Base-by-base conservation (phyloP, 345 rosid species). In the Gossypium sturtianum region DNA sequence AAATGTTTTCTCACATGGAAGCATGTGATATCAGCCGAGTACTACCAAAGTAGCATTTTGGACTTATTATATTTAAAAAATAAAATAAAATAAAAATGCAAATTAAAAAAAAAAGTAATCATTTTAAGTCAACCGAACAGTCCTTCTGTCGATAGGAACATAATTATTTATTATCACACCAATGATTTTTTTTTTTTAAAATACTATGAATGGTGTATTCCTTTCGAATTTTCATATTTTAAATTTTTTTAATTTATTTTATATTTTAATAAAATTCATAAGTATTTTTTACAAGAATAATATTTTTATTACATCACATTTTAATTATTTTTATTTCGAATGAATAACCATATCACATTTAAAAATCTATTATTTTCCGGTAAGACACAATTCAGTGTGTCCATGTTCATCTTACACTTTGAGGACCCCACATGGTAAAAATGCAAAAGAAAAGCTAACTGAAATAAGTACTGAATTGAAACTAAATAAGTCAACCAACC, bases 31-130 rank as follows among this genome's bases (percentile, higher is more conserved):
- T 73, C 58, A 15, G 68, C 74, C 74, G 44, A 79, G 81, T 76
- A 73, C 53, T 66, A 74, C 80, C 83, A 85, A 84, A 86, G 80
- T 84, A 82, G 85, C 83, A 77, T 52, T 85, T 88, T 90, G 89
- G 90, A 87, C 86, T 54, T 54, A 52, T 71, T 83, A 70, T 74
- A 80, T 80, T 15, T 75, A 84, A 53, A 53, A 53, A 54, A 54
- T 9, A 54, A 54, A 54, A 54, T 17, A 54, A 54, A 54, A 45
- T 3, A 29, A 29, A 3, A 27, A 45, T 1, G 23, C 58, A 20
- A 54, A n/a, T 7, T 17, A 19, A 53, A 34, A 34, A 34, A 29
- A 34, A 34, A 53, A 16, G 22, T 54, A n/a, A 17, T 54, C 20
- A 17, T n/a, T 54, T 54, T n/a, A 8, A 54, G 23, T 54, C 58